These are phyloP conservation scores for Cladorrhinum sp. DNA, from an alignment of 2,329 filamentous ascomycete species.

Conservation along the genomic window DNA sequence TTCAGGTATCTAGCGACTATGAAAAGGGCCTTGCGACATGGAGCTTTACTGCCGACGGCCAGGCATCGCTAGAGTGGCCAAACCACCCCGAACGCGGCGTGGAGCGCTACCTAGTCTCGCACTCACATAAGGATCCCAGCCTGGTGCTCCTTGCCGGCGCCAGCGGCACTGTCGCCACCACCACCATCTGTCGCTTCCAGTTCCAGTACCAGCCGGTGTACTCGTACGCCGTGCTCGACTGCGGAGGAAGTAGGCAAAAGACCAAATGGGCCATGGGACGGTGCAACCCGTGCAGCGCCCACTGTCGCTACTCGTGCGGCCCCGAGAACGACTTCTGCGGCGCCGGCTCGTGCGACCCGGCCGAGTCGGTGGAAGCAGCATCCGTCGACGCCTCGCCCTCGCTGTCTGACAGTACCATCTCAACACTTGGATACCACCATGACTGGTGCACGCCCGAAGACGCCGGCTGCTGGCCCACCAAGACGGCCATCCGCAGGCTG, in stretches of 20 bases:
- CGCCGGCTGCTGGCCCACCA: constrained; percentile 7
- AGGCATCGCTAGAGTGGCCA: constrained; percentile 5
- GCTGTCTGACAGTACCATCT: background rate
- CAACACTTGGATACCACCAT: background rate
- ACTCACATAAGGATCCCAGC: constrained; percentile 1
- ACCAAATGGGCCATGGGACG: constrained; percentile 1
- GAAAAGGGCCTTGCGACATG: background rate
- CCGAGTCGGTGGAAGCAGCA: constrained; percentile 1
- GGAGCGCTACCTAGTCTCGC: constrained; percentile 6
- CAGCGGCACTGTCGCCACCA: constrained; percentile 5
- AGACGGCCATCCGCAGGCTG: constrained; percentile 7
- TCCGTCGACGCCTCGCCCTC: background rate
- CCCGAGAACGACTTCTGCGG: constrained; percentile 5
- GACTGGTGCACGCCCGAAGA: constrained; percentile 9
- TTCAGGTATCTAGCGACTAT: background rate
- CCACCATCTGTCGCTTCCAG: constrained; percentile 1
- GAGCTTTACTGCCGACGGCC: constrained; percentile 4
- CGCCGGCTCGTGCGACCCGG: constrained; percentile 4
- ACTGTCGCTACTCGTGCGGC: constrained; percentile 4
- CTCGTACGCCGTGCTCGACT: constrained; percentile 7
- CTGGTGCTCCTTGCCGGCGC: constrained; percentile 1
- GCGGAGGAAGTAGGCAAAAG: background rate
- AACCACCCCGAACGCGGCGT: constrained; percentile 2
- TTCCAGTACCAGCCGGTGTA: constrained; percentile 7
- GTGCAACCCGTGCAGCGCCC: constrained; percentile 7